Evolutionary conservation across 371 early-diverging fungal species (phyloP).

Genomic region (Sporodiniella umbellata): DNA sequence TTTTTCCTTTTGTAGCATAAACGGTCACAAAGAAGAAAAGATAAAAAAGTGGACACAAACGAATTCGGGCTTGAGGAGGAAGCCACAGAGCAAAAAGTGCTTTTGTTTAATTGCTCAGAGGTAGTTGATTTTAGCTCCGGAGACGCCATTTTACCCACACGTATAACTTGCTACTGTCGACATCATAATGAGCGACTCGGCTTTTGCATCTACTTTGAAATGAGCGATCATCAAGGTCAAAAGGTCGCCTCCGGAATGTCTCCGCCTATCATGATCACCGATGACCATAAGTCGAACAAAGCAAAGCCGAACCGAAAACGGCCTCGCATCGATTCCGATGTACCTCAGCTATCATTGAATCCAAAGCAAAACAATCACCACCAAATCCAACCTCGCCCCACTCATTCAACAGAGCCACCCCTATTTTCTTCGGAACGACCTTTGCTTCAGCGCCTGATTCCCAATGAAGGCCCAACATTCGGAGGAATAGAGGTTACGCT

Average conservation of each 20-base stretch:
- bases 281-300: conserved; percentile 92
- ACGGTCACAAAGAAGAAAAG: conserved; percentile 53
- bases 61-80: conserved; percentile 33
- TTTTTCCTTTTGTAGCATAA: conserved; percentile 28
- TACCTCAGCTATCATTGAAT: background rate
- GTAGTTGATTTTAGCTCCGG: conserved; percentile 88
- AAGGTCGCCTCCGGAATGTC: conserved; percentile 80
- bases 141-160: conserved; percentile 84
- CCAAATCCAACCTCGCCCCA: conserved; percentile 20
- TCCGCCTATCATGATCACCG: conserved; percentile 94
- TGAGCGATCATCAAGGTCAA: conserved; percentile 68
- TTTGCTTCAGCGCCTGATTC: conserved; percentile 59
- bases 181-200: conserved; percentile 91
- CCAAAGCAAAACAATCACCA: conserved; percentile 1
- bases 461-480: conserved; percentile 73
- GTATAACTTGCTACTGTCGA: conserved; percentile 94
- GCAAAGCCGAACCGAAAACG: conserved; percentile 50
- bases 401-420: background rate
- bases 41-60: conserved; percentile 36
- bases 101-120: conserved; percentile 87
- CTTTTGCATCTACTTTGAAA: conserved; percentile 80
- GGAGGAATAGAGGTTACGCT: conserved; percentile 80
- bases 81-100: conserved; percentile 63
- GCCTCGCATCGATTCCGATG: conserved; percentile 29
- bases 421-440: conserved; percentile 3